These are phyloP conservation scores for Vitis hybrid DNA, from an alignment of 177 flowering plant species.

Conservation along the genomic window DNA sequence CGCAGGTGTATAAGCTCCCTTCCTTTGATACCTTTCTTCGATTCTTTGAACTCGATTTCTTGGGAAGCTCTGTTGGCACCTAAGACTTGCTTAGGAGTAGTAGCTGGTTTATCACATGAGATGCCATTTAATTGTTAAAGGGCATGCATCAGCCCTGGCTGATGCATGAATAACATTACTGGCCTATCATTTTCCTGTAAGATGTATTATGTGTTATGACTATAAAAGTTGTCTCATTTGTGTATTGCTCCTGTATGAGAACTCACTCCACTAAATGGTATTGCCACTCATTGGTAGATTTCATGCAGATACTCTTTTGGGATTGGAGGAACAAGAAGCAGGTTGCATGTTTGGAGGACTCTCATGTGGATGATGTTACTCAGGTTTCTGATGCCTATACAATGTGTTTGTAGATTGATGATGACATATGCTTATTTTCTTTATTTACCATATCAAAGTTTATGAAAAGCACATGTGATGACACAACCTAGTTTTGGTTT, in stretches of 20 bases:
- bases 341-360: slow-evolving; percentile 89
- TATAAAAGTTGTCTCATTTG: background rate
- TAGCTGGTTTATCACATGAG: background rate
- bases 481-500: background rate
- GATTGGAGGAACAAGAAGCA: slow-evolving; percentile 86
- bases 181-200: background rate
- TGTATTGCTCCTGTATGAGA: background rate
- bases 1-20: too few species aligned
- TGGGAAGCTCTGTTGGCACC: background rate
- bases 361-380: slow-evolving; percentile 92
- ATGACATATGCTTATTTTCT: background rate
- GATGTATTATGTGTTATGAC: background rate
- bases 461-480: background rate
- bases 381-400: slow-evolving; percentile 50
- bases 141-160: background rate
- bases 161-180: background rate
- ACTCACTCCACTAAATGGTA: slow-evolving; percentile 1
- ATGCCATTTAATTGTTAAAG: background rate
- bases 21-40: too few species aligned
- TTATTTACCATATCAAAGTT: background rate
- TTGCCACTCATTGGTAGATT: background rate
- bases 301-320: slow-evolving; percentile 71
- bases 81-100: background rate
- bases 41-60: too few species aligned
- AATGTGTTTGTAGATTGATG: background rate